Conservation (phyloP, 1,139 yeast species). For the Pichia sp. region DNA sequence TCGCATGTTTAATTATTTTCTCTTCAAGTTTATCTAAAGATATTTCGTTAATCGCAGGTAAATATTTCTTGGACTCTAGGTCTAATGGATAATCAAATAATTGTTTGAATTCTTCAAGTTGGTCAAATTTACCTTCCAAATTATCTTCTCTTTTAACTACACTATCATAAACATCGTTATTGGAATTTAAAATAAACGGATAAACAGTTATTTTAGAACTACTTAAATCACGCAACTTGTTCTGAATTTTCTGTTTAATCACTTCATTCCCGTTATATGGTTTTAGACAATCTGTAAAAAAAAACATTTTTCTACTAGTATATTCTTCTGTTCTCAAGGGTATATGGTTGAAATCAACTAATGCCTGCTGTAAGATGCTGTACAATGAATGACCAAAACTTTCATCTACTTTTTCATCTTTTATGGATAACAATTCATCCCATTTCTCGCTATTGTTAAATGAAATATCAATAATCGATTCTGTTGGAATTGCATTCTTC, state of each 20-base stretch:
- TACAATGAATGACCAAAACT: constrained; percentile 25
- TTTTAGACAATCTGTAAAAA: constrained; percentile 56
- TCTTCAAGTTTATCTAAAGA: constrained; percentile 42
- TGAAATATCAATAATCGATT: constrained; percentile 7
- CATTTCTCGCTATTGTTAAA: constrained; percentile 6
- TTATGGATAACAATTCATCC: constrained; percentile 25
- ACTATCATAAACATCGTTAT: constrained; percentile 4
- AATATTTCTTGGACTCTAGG: constrained; percentile 15
- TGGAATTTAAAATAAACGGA: constrained; percentile 56
- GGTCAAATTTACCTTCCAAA: constrained; percentile 40
- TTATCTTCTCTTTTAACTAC: constrained; percentile 2
- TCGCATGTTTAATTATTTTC: constrained; percentile 50
- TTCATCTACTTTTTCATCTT: constrained; percentile 12
- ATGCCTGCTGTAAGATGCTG: constrained; percentile 31
- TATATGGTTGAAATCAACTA: constrained; percentile 33
- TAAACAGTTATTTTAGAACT: constrained; percentile 46
- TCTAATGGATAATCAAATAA: constrained; percentile 22
- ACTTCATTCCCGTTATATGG: constrained; percentile 38
- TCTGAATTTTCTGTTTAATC: constrained; percentile 42
- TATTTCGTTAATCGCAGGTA: constrained; percentile 35
- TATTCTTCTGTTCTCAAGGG: constrained; percentile 32
- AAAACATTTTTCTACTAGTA: constrained; percentile 40
- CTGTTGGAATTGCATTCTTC: constrained; percentile 5
- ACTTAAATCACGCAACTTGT: constrained; percentile 55
- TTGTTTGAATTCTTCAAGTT: constrained; percentile 44